Evolutionary conservation across 371 early-diverging fungal genomes (phyloP), one percentile per base, ranked within the genome.

Genomic region (Aphelidium insulamus): DNA sequence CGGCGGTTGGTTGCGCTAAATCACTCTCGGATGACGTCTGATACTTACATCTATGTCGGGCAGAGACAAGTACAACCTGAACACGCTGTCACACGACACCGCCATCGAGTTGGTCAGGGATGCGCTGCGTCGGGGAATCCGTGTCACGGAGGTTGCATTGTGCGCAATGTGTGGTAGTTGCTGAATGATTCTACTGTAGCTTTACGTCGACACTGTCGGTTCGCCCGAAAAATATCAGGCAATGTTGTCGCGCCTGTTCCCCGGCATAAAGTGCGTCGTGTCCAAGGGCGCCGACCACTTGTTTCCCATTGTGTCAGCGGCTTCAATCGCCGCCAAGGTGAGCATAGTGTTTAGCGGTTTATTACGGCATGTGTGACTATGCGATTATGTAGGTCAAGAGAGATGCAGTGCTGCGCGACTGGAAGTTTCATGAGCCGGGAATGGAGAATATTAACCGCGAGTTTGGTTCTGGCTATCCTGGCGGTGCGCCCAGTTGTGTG

Each of bases 161-260:
- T n/a, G 12, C 14, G 4, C 12, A 15, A n/a, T 12, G 7, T 10
- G 18, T 26, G 11, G 17, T 21, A 15, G 18, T 5, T 39, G 21
- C 16, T 32, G 34, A 18, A 3, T 22, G 26, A 24, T 16, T 21
- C 21, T 30, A 9, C 10, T 21, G 4, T 40, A 80, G 67, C 68
- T 92, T 17, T 98, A 72, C 55, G 72, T 99, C 3, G 99, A 99
- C 58, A 92, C 97, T 0, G 88, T 99, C 12, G 99, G 99, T 2
- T 77, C 82, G 3, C 79, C 92, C 0, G 67, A 59, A 22, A 54
- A 69, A 12, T 95, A 94, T 49, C 70, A 77, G 38, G 52, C 28
- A 3, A 83, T 82, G 36, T 68, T 99, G 8, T 45, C 56, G 23
- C 48, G 48, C 1, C 39, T 65, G 20, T 83, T 85, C 44, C 85